phyloP scores from a whole-genome alignment of 2,329 filamentous ascomycete species.

The Aureobasidium zeae region DNA sequence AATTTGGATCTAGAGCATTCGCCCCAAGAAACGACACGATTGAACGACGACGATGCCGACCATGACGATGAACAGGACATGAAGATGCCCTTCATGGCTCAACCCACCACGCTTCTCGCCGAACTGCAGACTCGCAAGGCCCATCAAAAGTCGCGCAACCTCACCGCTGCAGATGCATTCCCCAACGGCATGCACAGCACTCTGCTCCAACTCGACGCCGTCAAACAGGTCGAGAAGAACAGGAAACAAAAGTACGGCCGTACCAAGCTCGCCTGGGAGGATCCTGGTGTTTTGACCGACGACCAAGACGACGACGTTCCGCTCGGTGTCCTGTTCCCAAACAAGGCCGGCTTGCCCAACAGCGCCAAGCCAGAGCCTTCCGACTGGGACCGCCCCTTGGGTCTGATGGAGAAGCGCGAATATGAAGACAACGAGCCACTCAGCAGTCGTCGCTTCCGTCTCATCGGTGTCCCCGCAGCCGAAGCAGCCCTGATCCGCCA shows the following conservation, averaged over 20 bases:
- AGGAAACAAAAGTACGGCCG: slow-evolving; percentile 59
- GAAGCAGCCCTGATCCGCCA: slow-evolving; percentile 15
- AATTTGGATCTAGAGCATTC: not conserved
- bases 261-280: slow-evolving; percentile 87
- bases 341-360: slow-evolving; percentile 45
- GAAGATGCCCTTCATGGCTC: slow-evolving; percentile 49
- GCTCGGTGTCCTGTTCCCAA: slow-evolving; percentile 67
- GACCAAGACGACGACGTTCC: slow-evolving; percentile 78
- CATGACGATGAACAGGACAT: slow-evolving; percentile 39
- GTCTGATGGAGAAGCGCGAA: slow-evolving; percentile 70
- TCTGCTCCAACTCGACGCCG: slow-evolving; percentile 78
- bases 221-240: slow-evolving; percentile 73
- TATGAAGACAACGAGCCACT: slow-evolving; percentile 90
- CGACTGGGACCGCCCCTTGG: slow-evolving; percentile 55
- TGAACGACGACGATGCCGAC: slow-evolving; percentile 25
- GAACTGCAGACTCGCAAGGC: slow-evolving; percentile 87
- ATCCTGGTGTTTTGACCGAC: slow-evolving; percentile 37
- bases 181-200: slow-evolving; percentile 85
- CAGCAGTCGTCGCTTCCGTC: slow-evolving; percentile 62
- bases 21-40: slow-evolving; percentile 3
- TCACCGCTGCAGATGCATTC: slow-evolving; percentile 49
- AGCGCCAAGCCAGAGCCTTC: slow-evolving; percentile 36
- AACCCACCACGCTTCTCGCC: slow-evolving; percentile 82
- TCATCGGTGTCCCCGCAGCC: slow-evolving; percentile 49
- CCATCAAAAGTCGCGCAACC: slow-evolving; percentile 71